Evolutionary conservation across 1,284 basidiomycete species (phyloP).

Genomic region (Cystobasidium sp.): DNA sequence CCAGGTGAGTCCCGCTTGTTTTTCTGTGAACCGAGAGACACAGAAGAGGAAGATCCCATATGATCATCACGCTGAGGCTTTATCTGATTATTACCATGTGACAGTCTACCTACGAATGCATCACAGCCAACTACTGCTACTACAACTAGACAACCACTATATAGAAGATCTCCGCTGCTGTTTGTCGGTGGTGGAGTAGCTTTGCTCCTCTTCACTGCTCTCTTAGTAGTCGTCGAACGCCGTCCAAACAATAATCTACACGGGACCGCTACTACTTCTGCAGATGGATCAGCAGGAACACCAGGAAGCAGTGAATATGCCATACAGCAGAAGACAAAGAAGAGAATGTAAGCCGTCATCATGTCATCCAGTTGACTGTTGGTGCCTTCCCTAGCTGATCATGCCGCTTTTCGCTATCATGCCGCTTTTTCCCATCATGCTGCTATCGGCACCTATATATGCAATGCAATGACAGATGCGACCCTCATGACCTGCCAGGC

Average conservation of each 20-base stretch:
- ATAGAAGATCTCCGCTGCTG: not conserved
- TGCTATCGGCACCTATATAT: no score
- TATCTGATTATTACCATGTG: no score
- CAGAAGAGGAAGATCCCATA: no score
- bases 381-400: not conserved
- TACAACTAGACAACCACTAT: slow-evolving; percentile 6
- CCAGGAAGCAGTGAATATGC: not conserved
- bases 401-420: slow-evolving; percentile 1
- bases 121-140: no score
- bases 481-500: slow-evolving; percentile 38
- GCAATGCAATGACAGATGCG: slow-evolving; percentile 9
- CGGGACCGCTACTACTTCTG: no score
- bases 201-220: not conserved
- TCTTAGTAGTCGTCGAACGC: not conserved
- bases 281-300: not conserved
- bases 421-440: not conserved
- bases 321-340: not conserved
- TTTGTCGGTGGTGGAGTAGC: not conserved
- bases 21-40: no score
- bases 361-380: not conserved
- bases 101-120: not conserved
- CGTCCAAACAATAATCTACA: no score
- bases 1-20: no score
- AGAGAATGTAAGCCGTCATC: not conserved
- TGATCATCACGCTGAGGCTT: no score